phyloP scores from a whole-genome alignment of 202 grass and related monocot species.

The Carex sylvatica region DNA sequence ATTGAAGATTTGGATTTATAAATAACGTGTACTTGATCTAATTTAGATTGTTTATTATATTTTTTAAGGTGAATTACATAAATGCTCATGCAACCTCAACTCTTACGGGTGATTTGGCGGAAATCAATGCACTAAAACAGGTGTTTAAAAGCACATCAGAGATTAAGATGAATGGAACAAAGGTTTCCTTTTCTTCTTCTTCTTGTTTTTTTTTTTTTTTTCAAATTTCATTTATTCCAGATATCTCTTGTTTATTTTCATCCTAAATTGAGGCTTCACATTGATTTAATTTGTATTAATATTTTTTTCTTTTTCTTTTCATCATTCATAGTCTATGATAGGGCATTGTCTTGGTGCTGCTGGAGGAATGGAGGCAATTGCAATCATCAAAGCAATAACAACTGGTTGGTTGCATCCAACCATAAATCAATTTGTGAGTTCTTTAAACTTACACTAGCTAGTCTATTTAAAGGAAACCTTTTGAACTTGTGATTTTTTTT shows the following conservation, averaged over 20 bases:
- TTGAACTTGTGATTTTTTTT: no score
- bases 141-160: conserved; percentile 73
- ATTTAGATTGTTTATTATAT: neutral
- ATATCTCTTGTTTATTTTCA: neutral
- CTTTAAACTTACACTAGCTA: no score
- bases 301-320: conserved; percentile 17
- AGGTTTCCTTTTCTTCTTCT: conserved; percentile 35
- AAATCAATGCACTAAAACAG: conserved; percentile 85
- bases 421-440: no score
- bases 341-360: conserved; percentile 90
- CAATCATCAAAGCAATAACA: conserved; percentile 60
- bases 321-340: conserved; percentile 86
- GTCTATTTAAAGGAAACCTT: no score
- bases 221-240: conserved; percentile 12
- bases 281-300: neutral
- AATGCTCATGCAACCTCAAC: conserved; percentile 99
- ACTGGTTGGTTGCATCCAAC: no score
- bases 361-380: conserved; percentile 89
- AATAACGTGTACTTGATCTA: neutral
- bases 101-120: conserved; percentile 82
- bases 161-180: conserved; percentile 95
- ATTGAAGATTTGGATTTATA: neutral
- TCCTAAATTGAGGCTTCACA: neutral
- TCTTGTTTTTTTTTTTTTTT: neutral
- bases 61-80: conserved; percentile 80